Base-by-base conservation (phyloP, 768 basidiomycete genomes). In the Favolaschia claudopus region DNA sequence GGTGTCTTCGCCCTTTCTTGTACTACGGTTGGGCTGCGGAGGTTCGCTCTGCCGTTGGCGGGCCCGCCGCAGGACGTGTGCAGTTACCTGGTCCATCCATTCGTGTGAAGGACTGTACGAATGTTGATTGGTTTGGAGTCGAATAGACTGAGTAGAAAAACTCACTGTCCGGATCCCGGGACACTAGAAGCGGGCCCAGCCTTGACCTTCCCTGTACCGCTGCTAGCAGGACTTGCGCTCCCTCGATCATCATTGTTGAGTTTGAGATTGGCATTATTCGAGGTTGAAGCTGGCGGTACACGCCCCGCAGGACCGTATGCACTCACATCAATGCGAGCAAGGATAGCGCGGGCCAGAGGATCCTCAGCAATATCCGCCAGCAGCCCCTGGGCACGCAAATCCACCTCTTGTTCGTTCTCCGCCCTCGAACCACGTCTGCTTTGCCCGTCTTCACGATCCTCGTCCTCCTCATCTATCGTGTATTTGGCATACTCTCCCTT, bases 261-360 rank as follows among this genome's bases (percentile, higher is more conserved):
- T 20, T 39, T 39, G 38, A 9, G 24, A 22, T 39, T 9, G 38
- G 24, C 19, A n/a, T 39, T 39, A 39, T n/a, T 39, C 13, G 54
- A 29, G 15, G 13, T 36, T 42, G 32, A 15, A 24, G 19, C 27
- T 27, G 31, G 2, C 5, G 19, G 42, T 12, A 27, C 85, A 34
- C 90, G 85, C 29, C 90, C 90, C 67, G 85, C 87, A 66, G 85
- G 82, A 29, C 93, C 93, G 69, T 93, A 94, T 0, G 89, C 81
- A 12, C 90, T 89, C 63, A 84, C 82, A 71, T 93, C 90, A n/a
- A 95, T 92, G 27, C 92, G 88, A 50, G 80, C 82, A 54, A 93
- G 84, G 58, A 96, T 93, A 65, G 93, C 92, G 53, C 81, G 83
- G 2, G 94, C 92, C 4, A 95, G 79, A 0, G 88, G 76, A 66